Conservation (phyloP, 768 basidiomycete genomes). For the Gymnopilus junonius region DNA sequence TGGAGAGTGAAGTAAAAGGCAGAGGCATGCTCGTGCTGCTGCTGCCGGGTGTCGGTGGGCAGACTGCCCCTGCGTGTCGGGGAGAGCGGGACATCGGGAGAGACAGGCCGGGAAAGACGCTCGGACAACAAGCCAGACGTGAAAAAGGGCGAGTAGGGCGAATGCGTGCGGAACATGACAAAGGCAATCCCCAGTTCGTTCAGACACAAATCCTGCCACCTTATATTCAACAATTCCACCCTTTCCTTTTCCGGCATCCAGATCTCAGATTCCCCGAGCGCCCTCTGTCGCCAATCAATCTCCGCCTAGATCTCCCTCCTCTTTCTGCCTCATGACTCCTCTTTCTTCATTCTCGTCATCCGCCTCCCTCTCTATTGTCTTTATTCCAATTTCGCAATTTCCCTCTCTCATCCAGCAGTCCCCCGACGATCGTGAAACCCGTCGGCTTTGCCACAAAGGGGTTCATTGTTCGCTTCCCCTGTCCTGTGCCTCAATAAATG, state of each 20-base stretch:
- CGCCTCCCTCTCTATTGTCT: neutral
- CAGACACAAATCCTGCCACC: neutral
- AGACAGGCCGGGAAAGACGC: slow-evolving; percentile 17
- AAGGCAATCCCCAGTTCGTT: slow-evolving; percentile 9
- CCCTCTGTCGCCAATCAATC: slow-evolving; percentile 15
- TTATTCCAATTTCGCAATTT: neutral
- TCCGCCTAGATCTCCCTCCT: slow-evolving; percentile 9
- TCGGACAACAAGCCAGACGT: slow-evolving; percentile 60
- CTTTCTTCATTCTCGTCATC: neutral
- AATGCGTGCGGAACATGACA: slow-evolving; percentile 44
- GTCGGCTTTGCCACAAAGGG: neutral
- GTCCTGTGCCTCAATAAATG: neutral
- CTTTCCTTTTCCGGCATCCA: neutral
- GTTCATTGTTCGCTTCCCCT: neutral
- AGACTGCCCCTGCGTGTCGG: slow-evolving; percentile 39
- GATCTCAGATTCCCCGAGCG: slow-evolving; percentile 14
- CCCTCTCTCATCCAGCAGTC: neutral
- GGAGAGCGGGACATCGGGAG: slow-evolving; percentile 25
- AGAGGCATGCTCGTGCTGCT: slow-evolving; percentile 27
- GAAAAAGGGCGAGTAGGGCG: slow-evolving; percentile 68
- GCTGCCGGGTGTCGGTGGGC: slow-evolving; percentile 34
- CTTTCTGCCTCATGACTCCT: neutral
- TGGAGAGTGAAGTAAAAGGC: slow-evolving; percentile 54
- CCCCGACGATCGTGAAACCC: neutral
- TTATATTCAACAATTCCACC: neutral